Conservation (phyloP, 768 basidiomycete species). For the Suillus variegatus region DNA sequence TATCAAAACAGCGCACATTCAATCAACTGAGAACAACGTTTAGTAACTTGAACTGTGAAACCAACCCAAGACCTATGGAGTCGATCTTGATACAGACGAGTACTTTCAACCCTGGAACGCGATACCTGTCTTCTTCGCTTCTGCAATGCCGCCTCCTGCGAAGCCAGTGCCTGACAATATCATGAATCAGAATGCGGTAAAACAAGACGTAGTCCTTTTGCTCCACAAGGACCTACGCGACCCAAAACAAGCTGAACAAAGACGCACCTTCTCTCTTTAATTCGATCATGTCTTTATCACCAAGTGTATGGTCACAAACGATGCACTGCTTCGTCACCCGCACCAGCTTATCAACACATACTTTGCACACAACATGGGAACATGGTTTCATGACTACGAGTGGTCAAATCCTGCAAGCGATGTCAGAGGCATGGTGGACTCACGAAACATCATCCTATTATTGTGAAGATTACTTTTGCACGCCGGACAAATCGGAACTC, state of each 20-base stretch:
- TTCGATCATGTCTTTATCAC: slow-evolving; percentile 76
- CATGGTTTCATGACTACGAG: slow-evolving; percentile 77
- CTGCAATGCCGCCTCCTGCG: slow-evolving; percentile 93
- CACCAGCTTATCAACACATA: slow-evolving; percentile 87
- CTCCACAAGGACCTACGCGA: background rate
- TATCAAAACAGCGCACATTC: background rate
- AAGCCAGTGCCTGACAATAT: slow-evolving; percentile 77
- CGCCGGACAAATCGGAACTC: slow-evolving; percentile 78
- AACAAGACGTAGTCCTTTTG: background rate
- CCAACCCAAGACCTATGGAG: background rate
- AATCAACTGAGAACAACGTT: background rate
- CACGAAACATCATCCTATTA: slow-evolving; percentile 68
- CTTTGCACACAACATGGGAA: slow-evolving; percentile 89
- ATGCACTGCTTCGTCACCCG: slow-evolving; percentile 80
- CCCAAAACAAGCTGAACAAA: background rate
- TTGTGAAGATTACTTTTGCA: slow-evolving; percentile 88
- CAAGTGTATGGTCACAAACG: slow-evolving; percentile 72
- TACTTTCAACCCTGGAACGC: slow-evolving; percentile 77
- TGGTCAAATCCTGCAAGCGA: slow-evolving; percentile 6
- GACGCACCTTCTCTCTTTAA: slow-evolving; percentile 83
- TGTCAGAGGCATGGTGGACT: slow-evolving; percentile 26
- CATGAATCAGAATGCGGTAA: slow-evolving; percentile 7
- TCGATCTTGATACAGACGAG: background rate
- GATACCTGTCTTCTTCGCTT: slow-evolving; percentile 75
- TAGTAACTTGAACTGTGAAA: slow-evolving; percentile 2